Evolutionary conservation across 495 filamentous ascomycete genomes (phyloP).

Genomic region (Glarea lozoyensis): DNA sequence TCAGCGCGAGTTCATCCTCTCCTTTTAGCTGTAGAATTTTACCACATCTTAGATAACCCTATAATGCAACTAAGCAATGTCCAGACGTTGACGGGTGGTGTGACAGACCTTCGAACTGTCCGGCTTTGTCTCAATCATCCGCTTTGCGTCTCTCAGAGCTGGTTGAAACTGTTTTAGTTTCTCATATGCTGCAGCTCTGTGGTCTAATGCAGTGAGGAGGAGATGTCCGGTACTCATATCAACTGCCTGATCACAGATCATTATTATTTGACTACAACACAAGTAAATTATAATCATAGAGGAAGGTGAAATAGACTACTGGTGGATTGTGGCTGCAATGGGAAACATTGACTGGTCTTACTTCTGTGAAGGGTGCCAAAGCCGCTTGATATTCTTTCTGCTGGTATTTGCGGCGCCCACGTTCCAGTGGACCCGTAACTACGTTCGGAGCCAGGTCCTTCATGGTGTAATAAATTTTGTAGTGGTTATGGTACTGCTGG

Average conservation of each 20-base stretch:
- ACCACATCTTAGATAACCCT: conserved; percentile 23
- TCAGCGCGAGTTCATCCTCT: conserved; percentile 17
- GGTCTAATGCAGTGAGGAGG: conserved; percentile 19
- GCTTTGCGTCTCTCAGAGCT: conserved; percentile 19
- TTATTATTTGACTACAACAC: not conserved
- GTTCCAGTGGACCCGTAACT: not conserved
- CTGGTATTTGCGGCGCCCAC: conserved; percentile 3
- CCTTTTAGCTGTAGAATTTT: conserved; percentile 19
- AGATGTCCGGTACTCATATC: conserved; percentile 14
- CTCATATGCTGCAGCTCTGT: conserved; percentile 21
- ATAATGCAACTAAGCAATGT: not conserved
- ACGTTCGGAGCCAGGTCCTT: no score
- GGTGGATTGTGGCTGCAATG: no score
- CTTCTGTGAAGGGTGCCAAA: conserved; percentile 5
- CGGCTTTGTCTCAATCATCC: conserved; percentile 22
- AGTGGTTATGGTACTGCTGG: no score
- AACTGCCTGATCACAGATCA: conserved; percentile 13
- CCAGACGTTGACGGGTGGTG: not conserved
- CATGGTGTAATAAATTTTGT: no score
- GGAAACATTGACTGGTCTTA: conserved; percentile 4
- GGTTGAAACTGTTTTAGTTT: conserved; percentile 15
- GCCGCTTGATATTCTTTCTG: conserved; percentile 4
- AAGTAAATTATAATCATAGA: not conserved
- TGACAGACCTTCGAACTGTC: conserved; percentile 15
- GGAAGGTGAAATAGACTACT: not conserved